Evolutionary conservation across 345 rosid species (phyloP).

Genomic region (Punica granatum): DNA sequence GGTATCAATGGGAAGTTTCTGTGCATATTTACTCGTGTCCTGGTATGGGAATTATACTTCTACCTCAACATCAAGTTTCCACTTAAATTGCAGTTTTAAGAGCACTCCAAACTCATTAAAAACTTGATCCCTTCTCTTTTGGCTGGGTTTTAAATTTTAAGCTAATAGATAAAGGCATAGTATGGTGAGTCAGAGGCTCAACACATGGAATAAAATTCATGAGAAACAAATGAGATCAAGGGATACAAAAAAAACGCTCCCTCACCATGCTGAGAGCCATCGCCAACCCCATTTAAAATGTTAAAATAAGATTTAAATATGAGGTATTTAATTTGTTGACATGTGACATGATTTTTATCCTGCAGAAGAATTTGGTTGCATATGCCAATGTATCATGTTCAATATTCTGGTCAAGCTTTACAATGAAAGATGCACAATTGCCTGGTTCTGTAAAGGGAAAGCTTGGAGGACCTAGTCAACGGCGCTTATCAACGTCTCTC

Average conservation of each 20-base stretch:
- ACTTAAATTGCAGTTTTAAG: not conserved
- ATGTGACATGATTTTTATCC: not conserved
- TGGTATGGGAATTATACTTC: slow-evolving; percentile 40
- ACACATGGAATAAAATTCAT: not conserved
- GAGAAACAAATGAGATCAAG: not conserved
- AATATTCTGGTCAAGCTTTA: slow-evolving; percentile 45
- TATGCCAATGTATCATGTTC: slow-evolving; percentile 59
- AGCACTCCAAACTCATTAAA: not conserved
- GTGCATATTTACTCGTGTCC: slow-evolving; percentile 27
- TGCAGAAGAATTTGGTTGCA: slow-evolving; percentile 64
- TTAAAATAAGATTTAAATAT: not conserved
- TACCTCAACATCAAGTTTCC: slow-evolving; percentile 2
- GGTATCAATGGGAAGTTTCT: slow-evolving; percentile 33
- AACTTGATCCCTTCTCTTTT: not conserved
- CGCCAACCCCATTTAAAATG: not conserved
- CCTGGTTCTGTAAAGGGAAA: slow-evolving; percentile 76
- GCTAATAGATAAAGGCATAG: not conserved
- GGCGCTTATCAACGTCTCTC: slow-evolving; percentile 57
- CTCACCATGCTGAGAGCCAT: not conserved
- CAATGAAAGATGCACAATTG: slow-evolving; percentile 34
- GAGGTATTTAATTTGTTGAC: not conserved
- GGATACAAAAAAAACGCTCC: not conserved
- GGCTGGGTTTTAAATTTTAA: not conserved
- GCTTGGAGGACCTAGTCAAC: slow-evolving; percentile 97
- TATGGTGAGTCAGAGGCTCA: not conserved